A percentile compares a stretch with the other conserved stretches of the same genome.
Evolutionary conservation across 495 filamentous ascomycete genomes (phyloP).

Genomic region (Neurospora cerealis): DNA sequence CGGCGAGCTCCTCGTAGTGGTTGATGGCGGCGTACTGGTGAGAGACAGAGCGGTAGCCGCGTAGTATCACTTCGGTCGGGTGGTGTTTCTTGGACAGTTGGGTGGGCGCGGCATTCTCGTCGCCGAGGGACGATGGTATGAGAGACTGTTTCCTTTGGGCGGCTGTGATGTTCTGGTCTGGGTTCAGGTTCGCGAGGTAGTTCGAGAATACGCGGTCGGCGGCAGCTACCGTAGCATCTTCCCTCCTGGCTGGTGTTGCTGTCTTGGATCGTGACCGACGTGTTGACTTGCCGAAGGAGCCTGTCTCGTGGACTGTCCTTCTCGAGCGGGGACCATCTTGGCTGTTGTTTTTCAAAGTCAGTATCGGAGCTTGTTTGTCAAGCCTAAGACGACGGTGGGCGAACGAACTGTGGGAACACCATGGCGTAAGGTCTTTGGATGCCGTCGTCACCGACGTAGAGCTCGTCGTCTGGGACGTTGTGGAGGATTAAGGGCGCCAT

Average conservation of each 20-base stretch:
- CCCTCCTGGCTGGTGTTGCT: constrained; percentile 39
- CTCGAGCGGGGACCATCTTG: constrained; percentile 31
- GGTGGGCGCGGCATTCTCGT: constrained; percentile 14
- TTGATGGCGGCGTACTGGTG: constrained; percentile 77
- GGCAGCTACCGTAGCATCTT: constrained; percentile 45
- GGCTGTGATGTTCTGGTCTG: constrained; percentile 17
- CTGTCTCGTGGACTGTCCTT: constrained; percentile 37
- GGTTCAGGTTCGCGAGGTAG: constrained; percentile 26
- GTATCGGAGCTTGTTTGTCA: background rate
- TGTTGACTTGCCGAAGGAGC: constrained; percentile 47
- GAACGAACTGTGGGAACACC: constrained; percentile 43
- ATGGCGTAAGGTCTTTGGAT: constrained; percentile 46
- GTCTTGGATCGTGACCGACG: constrained; percentile 42
- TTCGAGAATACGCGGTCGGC: constrained; percentile 40
- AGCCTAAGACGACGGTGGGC: background rate
- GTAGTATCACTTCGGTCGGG: constrained; percentile 74
- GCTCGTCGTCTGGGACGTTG: constrained; percentile 49
- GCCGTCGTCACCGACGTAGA: constrained; percentile 47
- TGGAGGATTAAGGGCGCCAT: constrained; percentile 50
- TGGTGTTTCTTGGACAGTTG: constrained; percentile 16
- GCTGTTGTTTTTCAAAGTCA: constrained; percentile 10
- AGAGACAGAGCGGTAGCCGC: constrained; percentile 62
- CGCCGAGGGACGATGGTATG: constrained; percentile 17
- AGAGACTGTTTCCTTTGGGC: constrained; percentile 18
- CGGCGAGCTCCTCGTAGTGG: constrained; percentile 70